A percentile compares a stretch with the other conserved stretches of the same genome.
These are phyloP conservation scores for Chrysoporthe deuterocubensis DNA, from an alignment of 2,329 filamentous ascomycete genomes.

Conservation along the genomic window DNA sequence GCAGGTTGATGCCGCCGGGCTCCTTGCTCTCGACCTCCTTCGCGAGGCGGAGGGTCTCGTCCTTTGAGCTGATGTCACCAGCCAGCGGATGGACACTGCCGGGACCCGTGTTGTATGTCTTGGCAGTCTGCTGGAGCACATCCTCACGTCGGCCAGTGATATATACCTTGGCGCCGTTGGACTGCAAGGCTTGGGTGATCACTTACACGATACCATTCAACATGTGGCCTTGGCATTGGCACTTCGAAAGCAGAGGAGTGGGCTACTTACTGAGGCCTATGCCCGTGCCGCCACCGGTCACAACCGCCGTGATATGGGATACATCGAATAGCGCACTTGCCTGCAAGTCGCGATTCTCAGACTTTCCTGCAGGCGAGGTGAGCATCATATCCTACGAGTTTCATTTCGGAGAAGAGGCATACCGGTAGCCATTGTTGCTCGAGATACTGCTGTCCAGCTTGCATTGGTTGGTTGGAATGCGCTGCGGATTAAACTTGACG, in stretches of 20 bases:
- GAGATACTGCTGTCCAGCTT: conserved; percentile 4
- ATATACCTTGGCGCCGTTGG: conserved; percentile 24
- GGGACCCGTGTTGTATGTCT: conserved; percentile 20
- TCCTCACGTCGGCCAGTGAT: conserved; percentile 21
- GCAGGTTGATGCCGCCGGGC: conserved; percentile 54
- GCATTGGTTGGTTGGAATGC: neutral
- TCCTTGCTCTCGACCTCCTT: conserved; percentile 57
- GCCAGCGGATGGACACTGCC: conserved; percentile 1
- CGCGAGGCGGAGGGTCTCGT: conserved; percentile 49
- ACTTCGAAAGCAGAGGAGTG: neutral
- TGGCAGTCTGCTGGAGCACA: conserved; percentile 16
- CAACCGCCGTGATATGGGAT: conserved; percentile 25
- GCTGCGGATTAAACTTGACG: conserved; percentile 8
- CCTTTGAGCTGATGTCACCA: conserved; percentile 42
- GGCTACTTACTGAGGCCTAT: conserved; percentile 20
- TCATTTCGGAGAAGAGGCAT: no score
- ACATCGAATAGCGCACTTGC: conserved; percentile 23
- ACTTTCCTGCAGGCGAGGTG: neutral
- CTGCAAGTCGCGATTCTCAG: conserved; percentile 20
- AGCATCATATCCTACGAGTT: neutral
- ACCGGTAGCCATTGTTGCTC: conserved; percentile 23
- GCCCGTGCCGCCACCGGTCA: conserved; percentile 23
- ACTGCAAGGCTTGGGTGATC: conserved; percentile 25
- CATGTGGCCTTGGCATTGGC: neutral
- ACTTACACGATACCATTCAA: neutral